Conservation (phyloP, 2,329 filamentous ascomycete species). For the Sporothrix variecibatus region DNA sequence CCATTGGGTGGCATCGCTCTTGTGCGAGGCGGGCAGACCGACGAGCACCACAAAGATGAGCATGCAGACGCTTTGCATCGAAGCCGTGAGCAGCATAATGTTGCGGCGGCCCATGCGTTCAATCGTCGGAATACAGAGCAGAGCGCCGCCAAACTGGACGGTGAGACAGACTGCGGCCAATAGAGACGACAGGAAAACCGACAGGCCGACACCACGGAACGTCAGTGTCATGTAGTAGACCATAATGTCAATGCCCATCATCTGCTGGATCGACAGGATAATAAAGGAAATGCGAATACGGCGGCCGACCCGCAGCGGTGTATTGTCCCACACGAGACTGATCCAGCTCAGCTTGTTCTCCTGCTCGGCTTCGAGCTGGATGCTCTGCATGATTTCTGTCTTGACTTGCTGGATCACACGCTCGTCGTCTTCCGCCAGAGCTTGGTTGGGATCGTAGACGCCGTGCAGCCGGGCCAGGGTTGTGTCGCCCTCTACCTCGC, state of each 20-base stretch:
- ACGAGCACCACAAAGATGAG: conserved; percentile 6
- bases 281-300: conserved; percentile 3
- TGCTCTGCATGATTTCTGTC: conserved; percentile 12
- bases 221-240: background rate
- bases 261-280: conserved; percentile 16
- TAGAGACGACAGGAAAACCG: background rate
- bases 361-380: conserved; percentile 13
- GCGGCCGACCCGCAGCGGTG: conserved; percentile 5
- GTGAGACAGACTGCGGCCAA: background rate
- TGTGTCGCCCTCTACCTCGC: conserved; percentile 4
- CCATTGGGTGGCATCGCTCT: background rate
- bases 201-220: background rate
- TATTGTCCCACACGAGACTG: conserved; percentile 13
- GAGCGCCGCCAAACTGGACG: conserved; percentile 4
- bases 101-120: conserved; percentile 9
- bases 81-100: conserved; percentile 3
- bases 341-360: conserved; percentile 13
- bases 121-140: conserved; percentile 8
- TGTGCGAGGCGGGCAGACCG: background rate
- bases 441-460: background rate
- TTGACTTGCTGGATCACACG: background rate
- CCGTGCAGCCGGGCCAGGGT: conserved; percentile 9
- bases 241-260: conserved; percentile 10
- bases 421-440: background rate
- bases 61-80: background rate